These are phyloP conservation scores for Sclerotinia subarctica DNA, from an alignment of 2,329 filamentous ascomycete genomes.

Conservation along the genomic window DNA sequence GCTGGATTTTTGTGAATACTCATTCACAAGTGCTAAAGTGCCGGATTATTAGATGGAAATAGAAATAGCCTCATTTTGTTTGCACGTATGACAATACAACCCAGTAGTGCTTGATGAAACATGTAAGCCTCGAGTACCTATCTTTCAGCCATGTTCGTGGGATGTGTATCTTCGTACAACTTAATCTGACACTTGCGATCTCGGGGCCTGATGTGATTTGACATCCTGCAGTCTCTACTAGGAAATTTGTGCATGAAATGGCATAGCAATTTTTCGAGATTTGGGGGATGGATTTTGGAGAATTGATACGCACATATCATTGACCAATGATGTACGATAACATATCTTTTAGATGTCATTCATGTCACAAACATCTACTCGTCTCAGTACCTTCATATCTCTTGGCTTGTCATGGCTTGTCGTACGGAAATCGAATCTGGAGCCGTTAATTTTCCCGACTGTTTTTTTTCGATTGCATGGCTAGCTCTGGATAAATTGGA, in stretches of 20 bases:
- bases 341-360: constrained; percentile 10
- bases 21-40: background rate
- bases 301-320: background rate
- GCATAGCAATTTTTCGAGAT: background rate
- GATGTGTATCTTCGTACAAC: background rate
- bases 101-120: background rate
- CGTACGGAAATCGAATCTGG: background rate
- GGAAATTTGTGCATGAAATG: background rate
- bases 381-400: constrained; percentile 3
- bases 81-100: too few relatives aligned
- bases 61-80: background rate
- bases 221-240: background rate
- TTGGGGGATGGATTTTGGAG: background rate
- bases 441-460: background rate
- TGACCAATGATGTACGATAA: background rate
- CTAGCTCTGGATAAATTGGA: background rate
- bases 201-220: background rate
- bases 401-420: background rate
- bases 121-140: background rate
- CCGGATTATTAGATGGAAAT: background rate
- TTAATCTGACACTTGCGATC: background rate
- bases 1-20: background rate
- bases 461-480: background rate
- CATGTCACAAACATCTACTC: constrained; percentile 1
- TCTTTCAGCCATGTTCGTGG: background rate